Evolutionary conservation across 1,284 basidiomycete species (phyloP).

Genomic region (Pyrrhoderma lamaoense): DNA sequence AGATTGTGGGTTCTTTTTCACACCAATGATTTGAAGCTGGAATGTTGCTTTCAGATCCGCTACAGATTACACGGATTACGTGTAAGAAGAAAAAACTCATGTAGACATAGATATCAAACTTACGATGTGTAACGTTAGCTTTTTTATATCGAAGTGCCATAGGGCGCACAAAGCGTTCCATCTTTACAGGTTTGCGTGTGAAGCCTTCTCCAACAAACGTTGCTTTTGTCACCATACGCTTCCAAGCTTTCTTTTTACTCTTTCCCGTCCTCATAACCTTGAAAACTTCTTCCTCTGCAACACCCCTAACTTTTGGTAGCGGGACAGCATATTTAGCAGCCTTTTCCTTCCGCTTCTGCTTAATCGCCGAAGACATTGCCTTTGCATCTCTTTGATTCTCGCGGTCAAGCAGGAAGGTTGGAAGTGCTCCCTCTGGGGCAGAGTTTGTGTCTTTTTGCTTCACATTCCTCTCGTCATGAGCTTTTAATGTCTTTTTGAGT

Average conservation of each 20-base stretch:
- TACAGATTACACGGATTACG: constrained; percentile 28
- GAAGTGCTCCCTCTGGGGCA: constrained; percentile 83
- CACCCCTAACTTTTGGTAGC: constrained; percentile 93
- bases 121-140: constrained; percentile 98
- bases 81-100: constrained; percentile 4
- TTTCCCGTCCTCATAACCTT: constrained; percentile 99
- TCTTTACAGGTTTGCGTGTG: constrained; percentile 97
- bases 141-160: constrained; percentile 98
- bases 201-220: constrained; percentile 98
- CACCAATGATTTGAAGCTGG: constrained; percentile 95
- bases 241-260: constrained; percentile 96
- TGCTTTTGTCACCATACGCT: constrained; percentile 99
- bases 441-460: constrained; percentile 84
- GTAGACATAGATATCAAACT: constrained; percentile 28
- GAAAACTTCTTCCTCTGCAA: constrained; percentile 99
- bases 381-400: constrained; percentile 98
- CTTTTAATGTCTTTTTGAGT: constrained; percentile 98
- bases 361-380: constrained; percentile 94
- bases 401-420: constrained; percentile 93
- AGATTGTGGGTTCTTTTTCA: constrained; percentile 99
- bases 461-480: constrained; percentile 97
- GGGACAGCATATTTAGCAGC: constrained; percentile 98
- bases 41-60: constrained; percentile 98
- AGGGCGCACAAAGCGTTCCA: constrained; percentile 96
- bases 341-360: constrained; percentile 99